A percentile compares a stretch with the other conserved stretches of the same genome.
These are phyloP conservation scores for Solanum sejunctum DNA, from an alignment of 257 asterid genomes.

Conservation along the genomic window DNA sequence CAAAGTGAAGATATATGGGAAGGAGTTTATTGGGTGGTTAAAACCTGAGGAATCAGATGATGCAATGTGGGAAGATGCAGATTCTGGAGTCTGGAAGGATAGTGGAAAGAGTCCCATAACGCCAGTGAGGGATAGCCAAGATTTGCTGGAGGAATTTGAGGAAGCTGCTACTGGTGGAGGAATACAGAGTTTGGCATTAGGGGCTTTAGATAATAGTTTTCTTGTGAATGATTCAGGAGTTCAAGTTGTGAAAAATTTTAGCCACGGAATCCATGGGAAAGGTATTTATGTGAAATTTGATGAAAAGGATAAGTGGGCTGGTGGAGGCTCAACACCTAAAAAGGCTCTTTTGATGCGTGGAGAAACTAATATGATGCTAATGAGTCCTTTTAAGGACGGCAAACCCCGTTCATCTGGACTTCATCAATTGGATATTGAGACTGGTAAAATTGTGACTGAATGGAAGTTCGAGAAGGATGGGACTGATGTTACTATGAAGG, in stretches of 20 bases:
- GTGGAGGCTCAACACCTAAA: slow-evolving; percentile 46
- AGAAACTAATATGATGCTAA: slow-evolving; percentile 92
- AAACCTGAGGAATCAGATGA: slow-evolving; percentile 87
- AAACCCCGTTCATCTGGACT: slow-evolving; percentile 61
- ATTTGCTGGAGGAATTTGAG: slow-evolving; percentile 85
- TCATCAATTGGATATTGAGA: slow-evolving; percentile 91
- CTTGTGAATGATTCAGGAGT: slow-evolving; percentile 84
- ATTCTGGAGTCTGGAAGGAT: slow-evolving; percentile 72
- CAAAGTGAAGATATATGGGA: slow-evolving; percentile 73
- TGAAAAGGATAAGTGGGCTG: slow-evolving; percentile 22
- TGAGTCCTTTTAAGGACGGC: slow-evolving; percentile 80
- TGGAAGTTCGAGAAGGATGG: slow-evolving; percentile 98
- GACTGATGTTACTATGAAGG: slow-evolving; percentile 71
- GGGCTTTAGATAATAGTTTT: slow-evolving; percentile 94
- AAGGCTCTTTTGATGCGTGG: slow-evolving; percentile 93
- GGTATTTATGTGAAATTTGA: slow-evolving; percentile 81
- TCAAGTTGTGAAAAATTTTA: slow-evolving; percentile 93
- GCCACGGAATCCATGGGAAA: slow-evolving; percentile 97
- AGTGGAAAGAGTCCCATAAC: slow-evolving; percentile 30
- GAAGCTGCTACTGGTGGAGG: slow-evolving; percentile 80
- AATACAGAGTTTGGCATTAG: slow-evolving; percentile 89
- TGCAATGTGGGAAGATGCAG: slow-evolving; percentile 91
- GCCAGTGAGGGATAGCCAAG: slow-evolving; percentile 48
- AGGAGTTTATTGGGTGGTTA: slow-evolving; percentile 82
- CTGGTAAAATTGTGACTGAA: slow-evolving; percentile 85